Base-by-base conservation (phyloP, 306 rosid genomes). In the Vigna radiata region DNA sequence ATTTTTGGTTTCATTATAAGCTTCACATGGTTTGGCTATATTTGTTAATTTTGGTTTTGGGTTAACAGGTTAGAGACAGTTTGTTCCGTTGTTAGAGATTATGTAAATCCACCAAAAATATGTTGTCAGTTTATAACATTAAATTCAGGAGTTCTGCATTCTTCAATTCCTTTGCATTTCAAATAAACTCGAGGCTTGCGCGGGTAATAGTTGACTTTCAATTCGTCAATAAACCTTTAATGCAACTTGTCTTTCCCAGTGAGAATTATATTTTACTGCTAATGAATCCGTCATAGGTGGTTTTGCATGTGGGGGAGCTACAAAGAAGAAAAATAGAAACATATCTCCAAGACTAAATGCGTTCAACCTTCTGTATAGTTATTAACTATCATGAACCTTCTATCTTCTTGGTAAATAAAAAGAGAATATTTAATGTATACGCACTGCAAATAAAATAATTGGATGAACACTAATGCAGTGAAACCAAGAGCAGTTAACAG, bases 81-180 rank as follows among this genome's bases (percentile, higher is more conserved):
- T 69, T 82, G 77, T 83, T 77, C 62, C 68, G 69, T 54, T 68
- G 75, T 66, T 73, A 8, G 76, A 84, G 81, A 83, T 62, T 72
- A 79, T 86, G 90, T 89, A 90, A 83, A 89, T 83, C 78, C 83
- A 67, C 77, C 49, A 82, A 61, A 85, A 70, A 74, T 52, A 63
- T 59, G 80, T 79, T 80, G 73, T 70, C 76, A 79, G 66, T 52
- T 72, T 63, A 52, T 76, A 76, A 77, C 77, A 82, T 48, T 72
- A 83, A 73, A 48, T 83, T 16, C 69, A 68, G 53, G 37, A 66
- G 53, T 60, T 72, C 21, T 75, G 52, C 56, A 65, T 72, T 68
- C 31, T 72, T 58, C 63, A 21, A 11, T 72, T 68, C 48, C 13
- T 16, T 71, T 52, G 50, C 55, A 36, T 14, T 47, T 48, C 71